phyloP scores from a whole-genome alignment of 495 filamentous ascomycete species.

The Annulohypoxylon bovei region DNA sequence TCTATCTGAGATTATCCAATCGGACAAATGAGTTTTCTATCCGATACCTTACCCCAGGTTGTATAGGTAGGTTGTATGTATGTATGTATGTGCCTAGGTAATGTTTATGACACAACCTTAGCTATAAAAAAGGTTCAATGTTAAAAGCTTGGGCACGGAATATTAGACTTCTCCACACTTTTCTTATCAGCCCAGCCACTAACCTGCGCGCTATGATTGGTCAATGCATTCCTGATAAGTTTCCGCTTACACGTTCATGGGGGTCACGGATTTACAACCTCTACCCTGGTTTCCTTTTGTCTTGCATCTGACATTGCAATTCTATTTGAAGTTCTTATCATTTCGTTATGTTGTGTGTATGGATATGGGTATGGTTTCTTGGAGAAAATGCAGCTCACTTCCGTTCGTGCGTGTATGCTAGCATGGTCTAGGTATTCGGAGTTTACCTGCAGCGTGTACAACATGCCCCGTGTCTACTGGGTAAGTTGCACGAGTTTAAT shows the following conservation, averaged over 20 bases:
- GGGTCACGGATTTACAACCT: constrained; percentile 36
- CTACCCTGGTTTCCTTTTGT: constrained; percentile 34
- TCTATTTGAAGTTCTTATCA: constrained; percentile 39
- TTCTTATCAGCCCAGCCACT: constrained; percentile 25
- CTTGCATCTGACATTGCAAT: constrained; percentile 35
- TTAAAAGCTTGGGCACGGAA: constrained; percentile 1
- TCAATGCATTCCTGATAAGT: constrained; percentile 32
- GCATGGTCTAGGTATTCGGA: background rate
- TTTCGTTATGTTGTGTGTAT: background rate
- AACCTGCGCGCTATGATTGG: constrained; percentile 15
- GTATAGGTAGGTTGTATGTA: too few relatives aligned
- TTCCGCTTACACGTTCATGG: constrained; percentile 40
- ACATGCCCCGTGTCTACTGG: background rate
- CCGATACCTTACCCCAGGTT: too few relatives aligned
- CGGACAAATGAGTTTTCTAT: constrained; percentile 7
- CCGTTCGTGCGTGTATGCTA: background rate
- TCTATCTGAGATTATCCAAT: constrained; percentile 10
- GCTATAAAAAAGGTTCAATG: background rate
- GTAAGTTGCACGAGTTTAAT: background rate
- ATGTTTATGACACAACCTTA: background rate
- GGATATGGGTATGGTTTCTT: too few relatives aligned
- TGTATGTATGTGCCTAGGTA: too few relatives aligned
- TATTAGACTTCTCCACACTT: constrained; percentile 1
- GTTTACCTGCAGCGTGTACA: background rate
- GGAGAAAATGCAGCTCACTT: background rate